A percentile compares a stretch with the other conserved stretches of the same genome.
phyloP scores from a whole-genome alignment of 202 grass and related monocot species.

The Zizania palustris region DNA sequence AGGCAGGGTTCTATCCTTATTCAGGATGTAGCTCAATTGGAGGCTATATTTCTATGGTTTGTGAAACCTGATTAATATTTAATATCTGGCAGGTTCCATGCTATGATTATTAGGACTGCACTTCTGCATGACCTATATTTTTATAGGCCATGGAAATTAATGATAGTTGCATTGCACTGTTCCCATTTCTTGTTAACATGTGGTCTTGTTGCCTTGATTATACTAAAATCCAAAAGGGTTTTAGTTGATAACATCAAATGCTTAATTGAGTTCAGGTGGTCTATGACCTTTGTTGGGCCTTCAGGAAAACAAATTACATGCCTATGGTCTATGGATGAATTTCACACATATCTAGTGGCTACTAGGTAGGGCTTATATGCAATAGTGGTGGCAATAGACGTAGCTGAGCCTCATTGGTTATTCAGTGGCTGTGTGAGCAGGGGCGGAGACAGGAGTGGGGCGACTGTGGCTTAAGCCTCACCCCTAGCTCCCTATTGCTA shows the following conservation, averaged over 20 bases:
- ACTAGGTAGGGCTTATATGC: not conserved
- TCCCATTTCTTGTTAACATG: constrained; percentile 4
- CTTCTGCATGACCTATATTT: not conserved
- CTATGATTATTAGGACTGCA: not conserved
- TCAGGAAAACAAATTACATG: not conserved
- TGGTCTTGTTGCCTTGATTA: not conserved
- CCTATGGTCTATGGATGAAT: constrained; percentile 11
- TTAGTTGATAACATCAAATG: not conserved
- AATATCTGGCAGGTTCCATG: not conserved
- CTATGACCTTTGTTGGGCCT: not conserved
- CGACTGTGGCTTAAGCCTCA: no score
- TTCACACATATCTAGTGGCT: not conserved
- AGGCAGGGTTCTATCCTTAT: not conserved
- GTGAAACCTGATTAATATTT: not conserved
- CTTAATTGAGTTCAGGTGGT: not conserved
- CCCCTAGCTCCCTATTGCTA: no score
- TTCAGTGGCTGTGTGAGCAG: not conserved
- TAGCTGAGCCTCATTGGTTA: not conserved
- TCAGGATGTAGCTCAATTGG: not conserved
- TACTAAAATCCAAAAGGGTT: not conserved
- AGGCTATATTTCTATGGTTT: no score
- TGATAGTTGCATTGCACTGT: not conserved
- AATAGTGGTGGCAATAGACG: constrained; percentile 22
- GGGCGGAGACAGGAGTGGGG: no score
- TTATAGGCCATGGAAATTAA: constrained; percentile 19